Percentiles rank a stretch among this genome's conserved stretches.
Conservation (phyloP, 768 basidiomycete species). For the Rhizopogon sp. region DNA sequence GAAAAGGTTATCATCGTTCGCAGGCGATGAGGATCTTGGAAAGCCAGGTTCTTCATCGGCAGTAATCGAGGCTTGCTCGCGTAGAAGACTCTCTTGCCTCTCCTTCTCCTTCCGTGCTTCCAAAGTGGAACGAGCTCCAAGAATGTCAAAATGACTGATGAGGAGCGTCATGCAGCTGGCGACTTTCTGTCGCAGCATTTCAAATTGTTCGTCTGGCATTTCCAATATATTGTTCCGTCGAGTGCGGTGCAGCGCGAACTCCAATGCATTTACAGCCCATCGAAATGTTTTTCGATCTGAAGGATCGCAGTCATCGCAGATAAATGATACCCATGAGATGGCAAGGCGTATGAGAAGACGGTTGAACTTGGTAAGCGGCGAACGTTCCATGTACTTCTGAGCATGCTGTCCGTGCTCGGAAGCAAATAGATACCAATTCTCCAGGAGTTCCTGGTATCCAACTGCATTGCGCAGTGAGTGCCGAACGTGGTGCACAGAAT, state of each 20-base stretch:
- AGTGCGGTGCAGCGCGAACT: slow-evolving; percentile 86
- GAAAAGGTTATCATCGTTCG: slow-evolving; percentile 29
- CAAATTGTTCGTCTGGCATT: slow-evolving; percentile 84
- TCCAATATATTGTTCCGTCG: slow-evolving; percentile 86
- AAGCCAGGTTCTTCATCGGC: slow-evolving; percentile 49
- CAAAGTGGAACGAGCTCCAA: slow-evolving; percentile 84
- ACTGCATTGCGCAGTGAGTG: slow-evolving; percentile 52
- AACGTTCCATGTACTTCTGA: slow-evolving; percentile 80
- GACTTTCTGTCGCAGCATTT: slow-evolving; percentile 85
- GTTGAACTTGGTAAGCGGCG: slow-evolving; percentile 69
- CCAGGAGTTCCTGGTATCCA: slow-evolving; percentile 79
- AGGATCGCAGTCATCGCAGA: slow-evolving; percentile 96
- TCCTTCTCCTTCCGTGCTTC: slow-evolving; percentile 92
- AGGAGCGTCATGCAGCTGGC: slow-evolving; percentile 96
- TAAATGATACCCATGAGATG: slow-evolving; percentile 97
- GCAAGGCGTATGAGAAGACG: slow-evolving; percentile 82
- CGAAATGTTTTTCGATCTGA: slow-evolving; percentile 94
- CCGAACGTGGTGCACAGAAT: slow-evolving; percentile 85
- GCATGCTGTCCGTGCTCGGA: slow-evolving; percentile 93
- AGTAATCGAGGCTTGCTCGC: slow-evolving; percentile 48
- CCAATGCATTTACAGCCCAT: slow-evolving; percentile 96
- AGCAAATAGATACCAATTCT: slow-evolving; percentile 95
- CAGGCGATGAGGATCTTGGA: slow-evolving; percentile 33
- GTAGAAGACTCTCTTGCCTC: slow-evolving; percentile 57
- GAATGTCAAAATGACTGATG: slow-evolving; percentile 95